phyloP scores from a whole-genome alignment of 2,329 filamentous ascomycete genomes.

The Anisogramma anomala region DNA sequence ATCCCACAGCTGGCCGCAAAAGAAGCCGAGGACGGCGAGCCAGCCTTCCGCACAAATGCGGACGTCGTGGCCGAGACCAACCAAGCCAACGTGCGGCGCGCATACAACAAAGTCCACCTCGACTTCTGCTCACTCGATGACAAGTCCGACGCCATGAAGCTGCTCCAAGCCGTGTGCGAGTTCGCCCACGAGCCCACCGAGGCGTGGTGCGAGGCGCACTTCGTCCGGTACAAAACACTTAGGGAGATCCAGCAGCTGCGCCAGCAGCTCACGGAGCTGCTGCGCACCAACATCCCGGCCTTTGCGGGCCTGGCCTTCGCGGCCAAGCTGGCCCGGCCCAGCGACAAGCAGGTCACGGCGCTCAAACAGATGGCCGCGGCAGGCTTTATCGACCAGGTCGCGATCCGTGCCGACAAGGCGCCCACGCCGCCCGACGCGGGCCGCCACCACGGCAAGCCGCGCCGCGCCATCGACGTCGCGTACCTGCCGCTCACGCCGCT shows the following conservation, averaged over 20 bases:
- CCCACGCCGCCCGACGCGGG: conserved; percentile 56
- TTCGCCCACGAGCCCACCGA: conserved; percentile 66
- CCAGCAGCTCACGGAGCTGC: conserved; percentile 68
- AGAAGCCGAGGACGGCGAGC: conserved; percentile 31
- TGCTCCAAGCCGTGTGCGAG: conserved; percentile 77
- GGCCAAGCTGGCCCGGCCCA: conserved; percentile 46
- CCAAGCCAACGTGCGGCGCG: conserved; percentile 49
- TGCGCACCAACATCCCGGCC: conserved; percentile 60
- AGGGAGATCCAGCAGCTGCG: conserved; percentile 77
- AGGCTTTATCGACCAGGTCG: conserved; percentile 89
- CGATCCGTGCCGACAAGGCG: conserved; percentile 79
- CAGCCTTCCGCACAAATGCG: conserved; percentile 46
- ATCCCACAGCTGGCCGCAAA: conserved; percentile 45
- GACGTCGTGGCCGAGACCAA: conserved; percentile 62
- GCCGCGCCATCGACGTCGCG: conserved; percentile 81
- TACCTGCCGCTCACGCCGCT: conserved; percentile 77
- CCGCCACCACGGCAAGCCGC: conserved; percentile 53
- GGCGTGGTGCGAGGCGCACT: conserved; percentile 69
- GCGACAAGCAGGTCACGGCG: conserved; percentile 59
- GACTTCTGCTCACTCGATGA: conserved; percentile 74
- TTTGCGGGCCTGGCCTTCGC: conserved; percentile 46
- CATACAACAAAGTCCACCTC: conserved; percentile 60
- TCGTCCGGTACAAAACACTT: conserved; percentile 77
- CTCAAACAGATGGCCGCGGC: conserved; percentile 86
- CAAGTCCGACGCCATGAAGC: conserved; percentile 77